Evolutionary conservation across 1,284 basidiomycete genomes (phyloP).

Genomic region (Afroboletus lepidellus): DNA sequence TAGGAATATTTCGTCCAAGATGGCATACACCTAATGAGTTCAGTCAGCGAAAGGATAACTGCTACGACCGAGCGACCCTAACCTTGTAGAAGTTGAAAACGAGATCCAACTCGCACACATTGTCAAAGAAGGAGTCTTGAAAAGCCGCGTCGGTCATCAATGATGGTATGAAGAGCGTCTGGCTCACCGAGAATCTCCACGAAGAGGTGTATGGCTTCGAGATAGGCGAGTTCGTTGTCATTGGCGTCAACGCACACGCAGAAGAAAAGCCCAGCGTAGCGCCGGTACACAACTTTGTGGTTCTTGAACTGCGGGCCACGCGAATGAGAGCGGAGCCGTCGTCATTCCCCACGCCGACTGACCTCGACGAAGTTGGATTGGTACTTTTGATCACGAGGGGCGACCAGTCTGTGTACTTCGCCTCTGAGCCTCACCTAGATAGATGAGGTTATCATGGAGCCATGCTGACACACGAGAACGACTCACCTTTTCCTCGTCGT

Average conservation of each 20-base stretch:
- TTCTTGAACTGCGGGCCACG: constrained; percentile 74
- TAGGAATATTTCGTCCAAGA: constrained; percentile 97
- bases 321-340: constrained; percentile 2
- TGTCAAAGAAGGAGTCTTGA: constrained; percentile 96
- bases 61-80: constrained; percentile 8
- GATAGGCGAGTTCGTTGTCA: constrained; percentile 96
- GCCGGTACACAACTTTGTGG: constrained; percentile 92
- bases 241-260: constrained; percentile 97
- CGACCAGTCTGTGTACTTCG: constrained; percentile 93
- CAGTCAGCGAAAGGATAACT: constrained; percentile 3
- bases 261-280: constrained; percentile 98
- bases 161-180: not conserved
- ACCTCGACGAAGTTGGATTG: constrained; percentile 99
- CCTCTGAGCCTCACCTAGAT: constrained; percentile 83
- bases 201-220: constrained; percentile 97
- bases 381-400: constrained; percentile 97
- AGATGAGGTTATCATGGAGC: constrained; percentile 1
- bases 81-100: constrained; percentile 99
- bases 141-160: constrained; percentile 1
- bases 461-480: not conserved
- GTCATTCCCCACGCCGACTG: constrained; percentile 24
- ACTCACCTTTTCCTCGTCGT: constrained; percentile 91
- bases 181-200: constrained; percentile 93
- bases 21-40: constrained; percentile 80
- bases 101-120: constrained; percentile 95